These are phyloP conservation scores for Actinomortierella ambigua DNA, from an alignment of 371 early-diverging fungal species.

Conservation along the genomic window DNA sequence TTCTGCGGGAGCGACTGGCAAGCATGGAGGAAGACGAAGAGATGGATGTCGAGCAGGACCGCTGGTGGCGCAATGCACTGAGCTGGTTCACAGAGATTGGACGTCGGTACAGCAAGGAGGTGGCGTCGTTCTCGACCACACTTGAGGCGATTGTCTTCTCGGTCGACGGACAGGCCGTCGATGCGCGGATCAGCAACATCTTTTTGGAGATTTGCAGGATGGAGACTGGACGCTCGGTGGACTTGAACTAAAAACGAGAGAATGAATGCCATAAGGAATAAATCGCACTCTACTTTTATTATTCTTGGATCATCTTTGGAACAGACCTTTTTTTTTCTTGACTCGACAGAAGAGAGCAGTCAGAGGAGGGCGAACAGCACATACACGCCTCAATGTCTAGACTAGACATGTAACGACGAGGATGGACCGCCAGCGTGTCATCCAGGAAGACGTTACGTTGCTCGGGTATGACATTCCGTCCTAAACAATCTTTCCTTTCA, in stretches of 20 bases:
- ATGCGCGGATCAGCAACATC: slow-evolving; percentile 54
- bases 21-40: slow-evolving; percentile 50
- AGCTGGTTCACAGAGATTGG: slow-evolving; percentile 86
- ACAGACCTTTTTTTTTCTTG: no score
- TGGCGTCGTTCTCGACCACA: slow-evolving; percentile 62
- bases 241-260: slow-evolving; percentile 18
- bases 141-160: slow-evolving; percentile 77
- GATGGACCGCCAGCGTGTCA: no score
- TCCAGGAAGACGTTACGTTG: no score
- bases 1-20: slow-evolving; percentile 53
- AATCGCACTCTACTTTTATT: no score
- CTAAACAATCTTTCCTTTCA: no score
- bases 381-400: no score
- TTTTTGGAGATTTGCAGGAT: slow-evolving; percentile 61
- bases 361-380: no score
- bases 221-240: slow-evolving; percentile 45
- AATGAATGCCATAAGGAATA: no score
- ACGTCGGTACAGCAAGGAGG: slow-evolving; percentile 74
- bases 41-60: slow-evolving; percentile 52
- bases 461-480: no score
- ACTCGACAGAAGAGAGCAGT: no score
- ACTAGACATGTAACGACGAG: no score
- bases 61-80: slow-evolving; percentile 73
- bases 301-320: no score
- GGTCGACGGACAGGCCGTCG: slow-evolving; percentile 50